Evolutionary conservation across 1,139 yeast species (phyloP).

Genomic region (Hyphopichia fennica): DNA sequence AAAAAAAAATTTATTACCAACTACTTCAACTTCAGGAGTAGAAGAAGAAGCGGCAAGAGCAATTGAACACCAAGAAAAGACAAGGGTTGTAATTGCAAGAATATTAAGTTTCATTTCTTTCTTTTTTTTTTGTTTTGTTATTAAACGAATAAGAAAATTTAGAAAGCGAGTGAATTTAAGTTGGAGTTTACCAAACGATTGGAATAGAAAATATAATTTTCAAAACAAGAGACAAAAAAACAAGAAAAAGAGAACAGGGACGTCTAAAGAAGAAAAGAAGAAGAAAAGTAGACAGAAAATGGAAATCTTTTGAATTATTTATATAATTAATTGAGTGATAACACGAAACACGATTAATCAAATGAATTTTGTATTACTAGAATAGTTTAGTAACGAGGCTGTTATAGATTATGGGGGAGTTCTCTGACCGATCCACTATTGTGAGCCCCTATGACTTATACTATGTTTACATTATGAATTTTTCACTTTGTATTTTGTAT

Average conservation of each 20-base stretch:
- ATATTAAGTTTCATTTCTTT: constrained; percentile 5
- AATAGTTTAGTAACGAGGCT: neutral
- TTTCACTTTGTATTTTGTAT: too few relatives aligned
- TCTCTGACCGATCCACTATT: too few relatives aligned
- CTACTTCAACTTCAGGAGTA: constrained; percentile 35
- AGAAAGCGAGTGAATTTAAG: neutral
- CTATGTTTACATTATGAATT: too few relatives aligned
- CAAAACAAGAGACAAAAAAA: neutral
- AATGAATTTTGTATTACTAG: too few relatives aligned
- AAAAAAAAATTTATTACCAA: constrained; percentile 47
- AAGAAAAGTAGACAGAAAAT: neutral
- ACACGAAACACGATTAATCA: neutral
- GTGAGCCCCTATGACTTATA: too few relatives aligned
- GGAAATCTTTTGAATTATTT: too few relatives aligned
- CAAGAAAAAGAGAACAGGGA: neutral
- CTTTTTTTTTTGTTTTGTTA: neutral
- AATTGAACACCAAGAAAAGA: neutral
- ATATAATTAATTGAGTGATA: too few relatives aligned
- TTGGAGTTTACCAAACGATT: neutral
- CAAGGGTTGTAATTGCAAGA: constrained; percentile 2
- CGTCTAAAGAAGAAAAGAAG: neutral
- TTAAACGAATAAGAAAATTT: neutral
- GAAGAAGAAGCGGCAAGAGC: constrained; percentile 31
- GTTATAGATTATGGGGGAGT: too few relatives aligned
- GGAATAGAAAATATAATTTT: neutral